These are phyloP conservation scores for Hordeum marinum DNA, from an alignment of 176 grass and related monocot genomes.

Conservation along the genomic window DNA sequence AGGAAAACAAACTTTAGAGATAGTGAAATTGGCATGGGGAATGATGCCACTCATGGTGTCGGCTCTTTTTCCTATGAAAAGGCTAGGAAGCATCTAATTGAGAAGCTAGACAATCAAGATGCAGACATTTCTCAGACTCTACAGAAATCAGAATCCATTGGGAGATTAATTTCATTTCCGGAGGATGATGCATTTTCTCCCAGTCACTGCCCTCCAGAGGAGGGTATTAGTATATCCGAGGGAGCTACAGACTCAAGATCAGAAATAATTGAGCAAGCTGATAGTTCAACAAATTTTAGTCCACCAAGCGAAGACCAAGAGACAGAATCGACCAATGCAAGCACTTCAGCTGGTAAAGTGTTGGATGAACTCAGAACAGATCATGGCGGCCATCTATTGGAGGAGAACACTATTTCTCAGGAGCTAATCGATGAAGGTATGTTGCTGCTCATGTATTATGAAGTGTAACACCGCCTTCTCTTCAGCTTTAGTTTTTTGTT, in stretches of 20 bases:
- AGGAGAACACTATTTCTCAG: conserved; percentile 11
- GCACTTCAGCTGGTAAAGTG: neutral
- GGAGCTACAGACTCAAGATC: conserved; percentile 26
- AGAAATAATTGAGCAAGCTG: conserved; percentile 32
- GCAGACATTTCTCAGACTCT: conserved; percentile 24
- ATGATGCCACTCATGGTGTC: conserved; percentile 38
- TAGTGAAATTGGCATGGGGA: conserved; percentile 35
- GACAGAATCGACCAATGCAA: neutral
- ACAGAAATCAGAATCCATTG: conserved; percentile 52
- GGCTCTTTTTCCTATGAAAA: conserved; percentile 63
- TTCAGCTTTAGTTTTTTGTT: neutral
- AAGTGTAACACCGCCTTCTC: neutral
- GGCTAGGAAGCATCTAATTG: conserved; percentile 69
- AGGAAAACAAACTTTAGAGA: conserved; percentile 39
- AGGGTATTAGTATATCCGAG: conserved; percentile 25
- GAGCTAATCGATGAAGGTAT: conserved; percentile 41
- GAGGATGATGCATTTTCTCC: conserved; percentile 35
- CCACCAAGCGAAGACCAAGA: neutral
- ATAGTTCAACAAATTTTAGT: conserved; percentile 27
- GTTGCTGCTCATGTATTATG: conserved; percentile 1
- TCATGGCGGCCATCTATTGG: neutral
- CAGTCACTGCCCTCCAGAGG: conserved; percentile 32
- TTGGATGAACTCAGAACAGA: conserved; percentile 16
- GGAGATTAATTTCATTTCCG: conserved; percentile 53
- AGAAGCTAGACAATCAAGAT: conserved; percentile 57